These are phyloP conservation scores for Raffaelea albimanens DNA, from an alignment of 2,329 filamentous ascomycete species.

Conservation along the genomic window DNA sequence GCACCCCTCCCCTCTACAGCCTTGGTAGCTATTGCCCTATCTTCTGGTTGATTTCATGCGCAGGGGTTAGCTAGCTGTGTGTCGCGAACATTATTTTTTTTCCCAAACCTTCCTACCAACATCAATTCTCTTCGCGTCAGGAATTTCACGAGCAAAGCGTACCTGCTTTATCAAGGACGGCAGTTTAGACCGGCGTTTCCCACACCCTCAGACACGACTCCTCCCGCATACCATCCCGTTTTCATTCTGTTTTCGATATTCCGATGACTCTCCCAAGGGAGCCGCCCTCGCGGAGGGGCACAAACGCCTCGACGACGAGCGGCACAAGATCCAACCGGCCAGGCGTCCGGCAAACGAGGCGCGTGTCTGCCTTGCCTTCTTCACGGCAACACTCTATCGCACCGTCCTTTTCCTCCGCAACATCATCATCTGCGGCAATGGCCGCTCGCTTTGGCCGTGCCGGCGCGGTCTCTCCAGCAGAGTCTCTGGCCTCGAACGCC, in stretches of 20 bases:
- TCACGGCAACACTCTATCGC: constrained; percentile 12
- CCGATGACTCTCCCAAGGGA: constrained; percentile 7
- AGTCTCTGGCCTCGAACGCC: constrained; percentile 53
- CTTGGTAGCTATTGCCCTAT: no score
- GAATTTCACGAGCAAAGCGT: no score
- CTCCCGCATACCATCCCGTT: no score
- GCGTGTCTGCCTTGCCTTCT: constrained; percentile 10
- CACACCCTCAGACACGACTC: no score
- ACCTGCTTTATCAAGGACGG: no score
- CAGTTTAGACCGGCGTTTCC: no score
- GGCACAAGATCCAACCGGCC: constrained; percentile 15
- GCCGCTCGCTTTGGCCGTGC: constrained; percentile 22
- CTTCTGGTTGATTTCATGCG: no score
- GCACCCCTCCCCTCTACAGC: background rate
- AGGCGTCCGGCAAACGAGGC: constrained; percentile 18
- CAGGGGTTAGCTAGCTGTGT: background rate
- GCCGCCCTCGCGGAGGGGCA: constrained; percentile 19
- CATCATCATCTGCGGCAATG: constrained; percentile 6
- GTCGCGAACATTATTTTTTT: no score
- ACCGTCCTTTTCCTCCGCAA: background rate
- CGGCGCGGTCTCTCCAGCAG: constrained; percentile 58
- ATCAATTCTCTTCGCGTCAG: no score
- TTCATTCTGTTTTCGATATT: no score
- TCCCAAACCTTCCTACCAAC: no score
- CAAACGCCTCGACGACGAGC: constrained; percentile 13